Evolutionary conservation across 2,329 filamentous ascomycete genomes (phyloP).

Genomic region (Bretziella fagacearum): DNA sequence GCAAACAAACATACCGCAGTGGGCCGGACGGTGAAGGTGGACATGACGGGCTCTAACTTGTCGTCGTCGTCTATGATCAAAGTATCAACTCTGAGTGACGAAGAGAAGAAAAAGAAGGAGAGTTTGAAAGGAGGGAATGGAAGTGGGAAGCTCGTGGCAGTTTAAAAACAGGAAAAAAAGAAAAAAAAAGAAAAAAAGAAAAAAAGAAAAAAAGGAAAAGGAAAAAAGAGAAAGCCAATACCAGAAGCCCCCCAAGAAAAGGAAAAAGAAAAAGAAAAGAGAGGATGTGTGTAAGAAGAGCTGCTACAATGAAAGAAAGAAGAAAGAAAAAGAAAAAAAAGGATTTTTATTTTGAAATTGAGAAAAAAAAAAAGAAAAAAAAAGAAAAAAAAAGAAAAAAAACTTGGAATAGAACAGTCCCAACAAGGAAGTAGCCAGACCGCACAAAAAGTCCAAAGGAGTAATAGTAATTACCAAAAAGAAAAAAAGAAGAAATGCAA

Average conservation of each 20-base stretch:
- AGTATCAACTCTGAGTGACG: neutral
- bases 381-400: too few species aligned
- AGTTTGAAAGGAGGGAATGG: conserved; percentile 5
- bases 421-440: too few species aligned
- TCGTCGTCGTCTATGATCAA: neutral
- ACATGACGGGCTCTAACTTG: conserved; percentile 1
- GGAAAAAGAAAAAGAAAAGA: neutral
- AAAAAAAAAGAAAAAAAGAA: neutral
- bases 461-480: neutral
- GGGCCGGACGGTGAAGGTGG: conserved; percentile 8
- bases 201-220: conserved; percentile 4
- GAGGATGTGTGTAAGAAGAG: too few species aligned
- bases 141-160: neutral
- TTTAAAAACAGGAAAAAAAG: neutral
- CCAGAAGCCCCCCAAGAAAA: conserved; percentile 3
- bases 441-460: too few species aligned
- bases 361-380: too few species aligned
- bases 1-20: conserved; percentile 5
- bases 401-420: too few species aligned
- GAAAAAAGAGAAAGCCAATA: conserved; percentile 3
- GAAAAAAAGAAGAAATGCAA: too few species aligned
- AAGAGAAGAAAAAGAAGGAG: conserved; percentile 8
- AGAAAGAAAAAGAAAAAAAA: neutral
- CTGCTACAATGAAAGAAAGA: neutral
- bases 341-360: neutral